A percentile compares a stretch with the other conserved stretches of the same genome.
phyloP scores from a whole-genome alignment of 2,329 filamentous ascomycete species.

The Colletotrichum sojae region DNA sequence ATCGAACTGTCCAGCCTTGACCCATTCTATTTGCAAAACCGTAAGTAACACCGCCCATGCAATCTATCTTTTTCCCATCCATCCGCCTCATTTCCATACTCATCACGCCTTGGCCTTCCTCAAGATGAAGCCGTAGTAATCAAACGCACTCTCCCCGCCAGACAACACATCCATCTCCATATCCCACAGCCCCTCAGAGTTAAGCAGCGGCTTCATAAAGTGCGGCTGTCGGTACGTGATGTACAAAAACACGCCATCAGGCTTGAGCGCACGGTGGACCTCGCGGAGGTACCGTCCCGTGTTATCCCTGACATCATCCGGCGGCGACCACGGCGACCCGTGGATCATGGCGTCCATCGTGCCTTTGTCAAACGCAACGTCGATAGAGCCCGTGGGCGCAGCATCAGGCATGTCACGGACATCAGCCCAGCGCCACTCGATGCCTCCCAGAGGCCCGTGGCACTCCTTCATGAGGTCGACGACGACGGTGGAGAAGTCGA shows the following conservation, averaged over 20 bases:
- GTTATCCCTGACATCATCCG: conserved; percentile 62
- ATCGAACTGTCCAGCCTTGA: neutral
- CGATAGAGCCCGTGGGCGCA: conserved; percentile 58
- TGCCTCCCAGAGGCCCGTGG: conserved; percentile 54
- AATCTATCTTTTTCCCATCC: neutral
- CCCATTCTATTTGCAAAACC: neutral
- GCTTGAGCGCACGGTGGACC: conserved; percentile 64
- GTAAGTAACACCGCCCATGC: conserved; percentile 3
- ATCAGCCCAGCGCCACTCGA: conserved; percentile 66
- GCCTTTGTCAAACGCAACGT: conserved; percentile 71
- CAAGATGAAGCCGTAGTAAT: conserved; percentile 63
- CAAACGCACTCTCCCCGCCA: conserved; percentile 58
- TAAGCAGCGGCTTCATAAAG: conserved; percentile 65
- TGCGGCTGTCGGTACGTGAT: conserved; percentile 69
- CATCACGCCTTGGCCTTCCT: conserved; percentile 43
- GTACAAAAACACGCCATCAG: conserved; percentile 64
- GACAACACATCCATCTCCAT: conserved; percentile 58
- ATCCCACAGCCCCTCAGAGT: conserved; percentile 56
- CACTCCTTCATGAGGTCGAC: conserved; percentile 65
- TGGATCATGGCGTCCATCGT: conserved; percentile 70
- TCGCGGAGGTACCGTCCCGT: conserved; percentile 64
- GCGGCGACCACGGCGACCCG: conserved; percentile 67
- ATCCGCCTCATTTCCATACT: neutral
- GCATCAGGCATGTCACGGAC: conserved; percentile 62
- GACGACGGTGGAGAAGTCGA: conserved; percentile 70